Percentiles rank a stretch among this genome's conserved stretches.
Conservation (phyloP, 441 rosid genomes). For the Sinapis alba region DNA sequence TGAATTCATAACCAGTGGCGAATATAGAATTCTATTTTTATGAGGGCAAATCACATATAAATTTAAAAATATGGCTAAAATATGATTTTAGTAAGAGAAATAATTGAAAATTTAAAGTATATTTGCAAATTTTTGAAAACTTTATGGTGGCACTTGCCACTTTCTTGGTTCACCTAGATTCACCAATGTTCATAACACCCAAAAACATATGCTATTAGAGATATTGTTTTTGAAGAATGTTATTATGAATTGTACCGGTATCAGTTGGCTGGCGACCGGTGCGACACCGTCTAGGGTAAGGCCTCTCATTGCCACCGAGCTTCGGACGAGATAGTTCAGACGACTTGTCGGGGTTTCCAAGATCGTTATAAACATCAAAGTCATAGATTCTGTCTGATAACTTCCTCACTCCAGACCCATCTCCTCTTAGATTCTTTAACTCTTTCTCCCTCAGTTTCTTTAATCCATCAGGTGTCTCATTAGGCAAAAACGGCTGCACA, state of each 20-base stretch:
- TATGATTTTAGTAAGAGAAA: no score
- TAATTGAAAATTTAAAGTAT: no score
- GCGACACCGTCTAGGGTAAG: constrained; percentile 92
- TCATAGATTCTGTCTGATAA: constrained; percentile 83
- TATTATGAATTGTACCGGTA: not conserved
- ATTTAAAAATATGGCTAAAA: no score
- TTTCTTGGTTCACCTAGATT: no score
- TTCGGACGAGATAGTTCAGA: constrained; percentile 60
- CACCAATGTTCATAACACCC: not conserved
- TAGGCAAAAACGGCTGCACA: constrained; percentile 79
- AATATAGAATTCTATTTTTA: no score
- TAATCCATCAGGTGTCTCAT: constrained; percentile 79
- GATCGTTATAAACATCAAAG: constrained; percentile 79
- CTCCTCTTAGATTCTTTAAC: constrained; percentile 67
- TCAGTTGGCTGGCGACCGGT: constrained; percentile 51
- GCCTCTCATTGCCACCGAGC: constrained; percentile 69
- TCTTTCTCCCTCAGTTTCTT: constrained; percentile 69
- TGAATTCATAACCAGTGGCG: no score
- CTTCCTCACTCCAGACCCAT: constrained; percentile 71
- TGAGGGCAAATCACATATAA: no score
- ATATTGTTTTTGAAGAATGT: not conserved
- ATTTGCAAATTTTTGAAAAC: no score
- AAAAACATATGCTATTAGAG: not conserved
- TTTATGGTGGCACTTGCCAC: no score
- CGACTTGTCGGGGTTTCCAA: constrained; percentile 89